Evolutionary conservation across 176 grass and related monocot genomes (phyloP), one percentile per base, ranked within the genome.

Genomic region (Rhipidocladum racemiflorum): DNA sequence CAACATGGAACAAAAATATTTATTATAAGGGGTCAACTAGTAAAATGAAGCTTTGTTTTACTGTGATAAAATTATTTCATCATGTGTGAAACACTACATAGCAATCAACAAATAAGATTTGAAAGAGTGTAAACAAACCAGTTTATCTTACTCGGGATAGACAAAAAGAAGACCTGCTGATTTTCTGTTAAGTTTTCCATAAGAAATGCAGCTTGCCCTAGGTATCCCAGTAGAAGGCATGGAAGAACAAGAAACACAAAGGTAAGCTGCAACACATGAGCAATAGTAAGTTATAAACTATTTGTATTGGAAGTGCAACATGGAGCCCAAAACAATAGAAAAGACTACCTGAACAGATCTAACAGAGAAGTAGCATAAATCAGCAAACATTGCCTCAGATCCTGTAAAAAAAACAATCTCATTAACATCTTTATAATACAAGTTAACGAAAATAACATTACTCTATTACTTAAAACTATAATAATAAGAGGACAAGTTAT

Each of bases 341-440:
- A 39, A 25, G 21, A 59, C 55, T 93, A 92, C 96, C 92, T 99
- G 96, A 75, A 99, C 89, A 77, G 92, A 99, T 85, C 82, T 93
- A 78, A 95, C 92, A 74, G 96, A 99, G 86, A 95, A 99, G 85
- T 95, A 99, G 85, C 96, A 99, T 65, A 99, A 90, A 88, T 99
- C 92, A 28, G 96, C 96, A 95, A 99, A 99, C 96, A 99, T 99
- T 77, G 96, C 92, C 68, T 99, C 96, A 27, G 96, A 95, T 65
- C 96, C 96, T 99, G 90, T 76, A 91, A 85, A 85, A 16, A 82
- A 68, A 48, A 13, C 8, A 68, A 48, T 72, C 38, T 42, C 27
- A 51, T 76, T 39, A 85, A 42, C 77, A 48, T 45, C 24, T 81
- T 54, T 55, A 49, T 43, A 68, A 49, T 46, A 42, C 42, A 85